Percentiles rank a stretch among this genome's conserved stretches.
phyloP scores from a whole-genome alignment of 2,329 filamentous ascomycete species.

The Diaporthe citrichinensis region DNA sequence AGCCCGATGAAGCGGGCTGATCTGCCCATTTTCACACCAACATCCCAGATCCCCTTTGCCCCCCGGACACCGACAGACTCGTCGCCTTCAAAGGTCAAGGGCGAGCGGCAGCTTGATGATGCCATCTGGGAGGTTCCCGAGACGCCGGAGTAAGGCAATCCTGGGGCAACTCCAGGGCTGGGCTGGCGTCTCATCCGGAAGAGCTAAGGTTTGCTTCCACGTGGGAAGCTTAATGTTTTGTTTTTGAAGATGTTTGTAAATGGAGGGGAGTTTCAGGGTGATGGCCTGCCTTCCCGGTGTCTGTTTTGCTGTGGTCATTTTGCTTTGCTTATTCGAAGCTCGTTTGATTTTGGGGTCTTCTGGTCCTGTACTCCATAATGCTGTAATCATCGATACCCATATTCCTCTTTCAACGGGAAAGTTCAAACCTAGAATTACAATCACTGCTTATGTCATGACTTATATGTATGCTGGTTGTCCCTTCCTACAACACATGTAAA shows the following conservation, averaged over 20 bases:
- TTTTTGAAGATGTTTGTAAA: background rate
- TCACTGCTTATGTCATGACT: background rate
- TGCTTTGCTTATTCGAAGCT: background rate
- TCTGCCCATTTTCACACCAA: conserved; percentile 57
- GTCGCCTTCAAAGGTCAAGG: conserved; percentile 21
- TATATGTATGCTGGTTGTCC: background rate
- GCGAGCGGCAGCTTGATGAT: conserved; percentile 39
- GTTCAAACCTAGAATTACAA: background rate
- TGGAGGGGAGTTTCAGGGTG: background rate
- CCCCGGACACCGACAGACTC: conserved; percentile 40
- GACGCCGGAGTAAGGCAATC: conserved; percentile 47
- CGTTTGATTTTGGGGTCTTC: background rate
- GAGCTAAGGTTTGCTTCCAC: background rate
- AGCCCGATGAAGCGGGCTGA: conserved; percentile 56
- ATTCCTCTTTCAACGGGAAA: background rate
- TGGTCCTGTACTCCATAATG: conserved; percentile 14
- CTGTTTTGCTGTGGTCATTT: background rate
- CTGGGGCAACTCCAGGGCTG: background rate
- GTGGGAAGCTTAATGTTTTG: too few species aligned
- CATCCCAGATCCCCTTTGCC: conserved; percentile 64
- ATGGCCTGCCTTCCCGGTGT: background rate
- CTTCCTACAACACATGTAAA: too few species aligned
- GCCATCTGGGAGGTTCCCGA: conserved; percentile 53
- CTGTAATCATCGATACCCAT: conserved; percentile 36
- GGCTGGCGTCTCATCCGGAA: background rate